Evolutionary conservation across 495 filamentous ascomycete species (phyloP).

Genomic region (Aspergillus affinis): DNA sequence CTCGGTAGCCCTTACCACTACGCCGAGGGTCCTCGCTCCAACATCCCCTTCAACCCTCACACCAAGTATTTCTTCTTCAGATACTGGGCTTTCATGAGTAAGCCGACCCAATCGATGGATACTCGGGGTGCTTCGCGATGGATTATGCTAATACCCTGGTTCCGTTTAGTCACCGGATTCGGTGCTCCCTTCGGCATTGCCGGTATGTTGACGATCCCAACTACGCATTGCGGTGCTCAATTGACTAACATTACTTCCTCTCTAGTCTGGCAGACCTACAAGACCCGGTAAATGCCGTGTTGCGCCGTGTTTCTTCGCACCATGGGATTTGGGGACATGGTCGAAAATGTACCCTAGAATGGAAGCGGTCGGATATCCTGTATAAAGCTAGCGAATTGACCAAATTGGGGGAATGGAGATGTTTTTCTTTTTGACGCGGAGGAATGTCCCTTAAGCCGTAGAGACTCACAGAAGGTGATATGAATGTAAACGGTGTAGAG

Average conservation of each 20-base stretch:
- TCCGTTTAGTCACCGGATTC: conserved; percentile 66
- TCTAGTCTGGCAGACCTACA: conserved; percentile 85
- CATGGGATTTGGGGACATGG: conserved; percentile 22
- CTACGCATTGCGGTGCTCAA: neutral
- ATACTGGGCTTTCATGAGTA: conserved; percentile 82
- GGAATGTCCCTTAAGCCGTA: neutral
- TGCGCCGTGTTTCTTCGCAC: conserved; percentile 21
- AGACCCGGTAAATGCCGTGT: conserved; percentile 47
- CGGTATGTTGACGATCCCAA: conserved; percentile 53
- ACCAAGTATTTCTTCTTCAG: conserved; percentile 77
- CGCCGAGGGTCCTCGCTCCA: conserved; percentile 90
- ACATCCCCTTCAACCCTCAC: conserved; percentile 94
- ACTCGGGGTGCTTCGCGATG: conserved; percentile 10
- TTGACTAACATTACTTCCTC: conserved; percentile 27
- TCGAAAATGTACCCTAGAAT: conserved; percentile 26
- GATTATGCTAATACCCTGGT: conserved; percentile 30
- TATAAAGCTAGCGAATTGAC: conserved; percentile 46
- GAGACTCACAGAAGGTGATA: neutral
- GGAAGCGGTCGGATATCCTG: conserved; percentile 36
- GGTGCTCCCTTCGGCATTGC: conserved; percentile 77
- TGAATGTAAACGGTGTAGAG: neutral
- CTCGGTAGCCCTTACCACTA: conserved; percentile 94
- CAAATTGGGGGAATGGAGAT: conserved; percentile 14
- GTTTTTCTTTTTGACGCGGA: neutral
- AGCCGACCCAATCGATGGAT: conserved; percentile 30